Evolutionary conservation across 2,329 filamentous ascomycete genomes (phyloP).

Genomic region (Seiridium unicorne): DNA sequence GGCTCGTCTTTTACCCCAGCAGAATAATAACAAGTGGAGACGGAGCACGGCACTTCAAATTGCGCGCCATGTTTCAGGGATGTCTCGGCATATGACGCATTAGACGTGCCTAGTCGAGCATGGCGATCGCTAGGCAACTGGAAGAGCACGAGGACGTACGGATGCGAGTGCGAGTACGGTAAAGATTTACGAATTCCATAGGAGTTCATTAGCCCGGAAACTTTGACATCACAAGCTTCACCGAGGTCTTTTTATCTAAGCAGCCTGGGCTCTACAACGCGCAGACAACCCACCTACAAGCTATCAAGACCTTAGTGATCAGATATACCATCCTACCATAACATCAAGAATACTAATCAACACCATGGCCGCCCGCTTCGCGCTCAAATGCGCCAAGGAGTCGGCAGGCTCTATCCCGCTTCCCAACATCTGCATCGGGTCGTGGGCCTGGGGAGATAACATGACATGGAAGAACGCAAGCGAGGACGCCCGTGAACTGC

Average conservation of each 20-base stretch:
- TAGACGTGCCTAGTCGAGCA: not conserved
- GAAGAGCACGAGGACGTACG: not conserved
- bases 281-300: no score
- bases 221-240: no score
- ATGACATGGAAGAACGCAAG: slow-evolving; percentile 9
- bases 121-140: not conserved
- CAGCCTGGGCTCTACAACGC: no score
- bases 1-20: not conserved
- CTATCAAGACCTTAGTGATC: no score
- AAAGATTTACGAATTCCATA: not conserved
- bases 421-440: slow-evolving; percentile 16
- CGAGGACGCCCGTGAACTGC: slow-evolving; percentile 33
- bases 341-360: no score
- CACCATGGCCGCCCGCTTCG: slow-evolving; percentile 13
- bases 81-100: not conserved
- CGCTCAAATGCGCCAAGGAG: slow-evolving; percentile 15
- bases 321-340: no score
- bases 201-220: no score
- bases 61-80: not conserved
- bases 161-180: not conserved
- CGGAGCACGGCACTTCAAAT: not conserved
- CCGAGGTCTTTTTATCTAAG: no score
- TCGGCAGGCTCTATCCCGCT: slow-evolving; percentile 14
- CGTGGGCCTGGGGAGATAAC: slow-evolving; percentile 16
- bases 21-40: not conserved